Evolutionary conservation across 2,329 filamentous ascomycete genomes (phyloP).

Genomic region (Paraphaeosphaeria sporulosa): DNA sequence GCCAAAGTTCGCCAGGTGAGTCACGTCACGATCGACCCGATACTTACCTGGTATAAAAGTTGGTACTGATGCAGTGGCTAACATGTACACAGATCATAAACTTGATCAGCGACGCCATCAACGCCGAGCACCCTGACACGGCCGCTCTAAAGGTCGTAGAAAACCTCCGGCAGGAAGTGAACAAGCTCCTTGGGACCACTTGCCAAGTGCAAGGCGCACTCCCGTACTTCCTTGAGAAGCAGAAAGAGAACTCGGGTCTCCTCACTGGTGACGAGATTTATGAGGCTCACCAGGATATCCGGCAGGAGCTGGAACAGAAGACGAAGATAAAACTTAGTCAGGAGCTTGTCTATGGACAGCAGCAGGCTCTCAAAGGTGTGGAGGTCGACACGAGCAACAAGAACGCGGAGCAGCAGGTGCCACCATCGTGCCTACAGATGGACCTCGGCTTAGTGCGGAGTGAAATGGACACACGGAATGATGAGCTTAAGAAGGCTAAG

Average conservation of each 20-base stretch:
- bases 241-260: constrained; percentile 10
- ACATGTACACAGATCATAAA: constrained; percentile 22
- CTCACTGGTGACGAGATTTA: constrained; percentile 34
- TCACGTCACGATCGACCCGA: too few species aligned
- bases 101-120: constrained; percentile 30
- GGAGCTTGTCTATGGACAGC: constrained; percentile 36
- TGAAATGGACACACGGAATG: constrained; percentile 31
- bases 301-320: constrained; percentile 35
- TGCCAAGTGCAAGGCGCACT: too few species aligned
- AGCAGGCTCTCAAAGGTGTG: constrained; percentile 35
- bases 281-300: constrained; percentile 30
- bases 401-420: constrained; percentile 30
- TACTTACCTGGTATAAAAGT: not conserved
- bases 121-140: constrained; percentile 21
- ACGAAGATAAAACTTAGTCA: constrained; percentile 41
- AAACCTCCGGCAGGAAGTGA: constrained; percentile 35
- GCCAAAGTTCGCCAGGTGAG: constrained; percentile 27
- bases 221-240: too few species aligned
- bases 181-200: constrained; percentile 26
- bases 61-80: not conserved
- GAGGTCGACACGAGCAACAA: constrained; percentile 27
- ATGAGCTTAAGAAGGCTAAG: constrained; percentile 24
- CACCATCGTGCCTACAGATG: constrained; percentile 36
- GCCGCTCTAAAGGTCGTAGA: constrained; percentile 25
- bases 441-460: constrained; percentile 37